A percentile compares a stretch with the other conserved stretches of the same genome.
Evolutionary conservation across 371 early-diverging fungal genomes (phyloP).

Genomic region (Mycotypha africana): DNA sequence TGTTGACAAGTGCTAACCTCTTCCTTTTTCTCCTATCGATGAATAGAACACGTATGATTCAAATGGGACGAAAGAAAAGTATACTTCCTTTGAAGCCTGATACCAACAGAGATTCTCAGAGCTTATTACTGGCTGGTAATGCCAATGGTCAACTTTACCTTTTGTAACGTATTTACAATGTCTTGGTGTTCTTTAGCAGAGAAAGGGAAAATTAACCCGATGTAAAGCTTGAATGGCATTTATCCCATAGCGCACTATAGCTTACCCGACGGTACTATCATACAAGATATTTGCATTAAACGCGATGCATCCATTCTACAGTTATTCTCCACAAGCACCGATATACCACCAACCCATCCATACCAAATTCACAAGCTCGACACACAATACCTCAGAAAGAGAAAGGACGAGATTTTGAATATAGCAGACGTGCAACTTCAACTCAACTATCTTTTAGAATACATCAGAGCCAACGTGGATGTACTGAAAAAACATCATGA

Average conservation of each 20-base stretch:
- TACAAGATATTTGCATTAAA: too few relatives aligned
- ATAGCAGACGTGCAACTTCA: constrained; percentile 13
- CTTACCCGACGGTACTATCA: too few relatives aligned
- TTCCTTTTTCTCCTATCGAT: background rate
- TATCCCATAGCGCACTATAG: constrained; percentile 19
- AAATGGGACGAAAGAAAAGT: background rate
- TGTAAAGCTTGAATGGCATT: constrained; percentile 14
- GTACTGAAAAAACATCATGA: constrained; percentile 9
- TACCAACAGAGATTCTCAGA: constrained; percentile 3
- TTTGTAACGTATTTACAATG: too few relatives aligned
- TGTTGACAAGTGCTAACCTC: too few relatives aligned
- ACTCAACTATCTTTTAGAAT: constrained; percentile 15
- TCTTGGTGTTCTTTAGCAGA: too few relatives aligned
- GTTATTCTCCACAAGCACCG: too few relatives aligned
- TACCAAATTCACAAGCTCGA: constrained; percentile 3
- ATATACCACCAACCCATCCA: background rate
- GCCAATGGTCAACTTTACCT: constrained; percentile 8
- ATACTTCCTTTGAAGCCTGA: constrained; percentile 8
- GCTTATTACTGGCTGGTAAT: constrained; percentile 12
- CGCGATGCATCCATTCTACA: too few relatives aligned
- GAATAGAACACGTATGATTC: constrained; percentile 2
- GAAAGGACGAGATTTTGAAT: constrained; percentile 14
- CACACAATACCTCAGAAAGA: constrained; percentile 3
- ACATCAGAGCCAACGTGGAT: constrained; percentile 1
- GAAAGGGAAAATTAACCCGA: too few relatives aligned